Evolutionary conservation across 176 grass and related monocot species (phyloP), one percentile per base, ranked within the genome.

Genomic region (Aechmea fasciata): DNA sequence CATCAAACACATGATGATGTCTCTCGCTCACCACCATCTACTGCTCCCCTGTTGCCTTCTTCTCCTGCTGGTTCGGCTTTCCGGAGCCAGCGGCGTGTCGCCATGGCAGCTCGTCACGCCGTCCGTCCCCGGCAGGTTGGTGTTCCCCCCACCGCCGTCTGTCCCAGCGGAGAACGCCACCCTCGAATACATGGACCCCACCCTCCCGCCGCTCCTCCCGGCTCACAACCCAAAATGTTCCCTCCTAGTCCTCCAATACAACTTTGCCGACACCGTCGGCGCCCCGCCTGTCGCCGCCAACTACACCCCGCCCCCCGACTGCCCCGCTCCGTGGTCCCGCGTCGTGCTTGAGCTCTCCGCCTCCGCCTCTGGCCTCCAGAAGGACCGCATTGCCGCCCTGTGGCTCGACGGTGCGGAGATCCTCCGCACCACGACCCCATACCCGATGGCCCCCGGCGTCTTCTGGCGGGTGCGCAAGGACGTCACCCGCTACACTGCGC

Each of bases 401-500:
- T 96, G 91, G 91, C 82, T 96, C 11, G 79, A 52, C 64, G 91
- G 91, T 7, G 91, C 75, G 7, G 91, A 96, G 84, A 25, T 96
- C 68, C 79, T 96, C 0, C 87, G 87, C 23, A 83, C 86, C 48
- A 84, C 86, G 77, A 96, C 91, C 22, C 86, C 87, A 5, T 84
- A 85, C 77, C 91, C 91, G 3, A 75, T 84, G 20, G 51, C 77
- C 22, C 59, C 55, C n/a, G 91, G 91, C 9, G 70, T 96, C 11
- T 48, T 74, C 0, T 96, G 91, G 91, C 68, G 86, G 1, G 91
- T 91, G 19, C 73, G 68, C 71, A 88, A 85, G 64, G 91, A 96
- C 81, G 77, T 91, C 61, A 91, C 84, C 29, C 78, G 68, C 66
- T 96, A 96, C 74, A 71, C 78, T n/a, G 61, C 85, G 11, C 79